Evolutionary conservation across 1,284 basidiomycete species (phyloP).

Genomic region (Fomitopsis palustris): DNA sequence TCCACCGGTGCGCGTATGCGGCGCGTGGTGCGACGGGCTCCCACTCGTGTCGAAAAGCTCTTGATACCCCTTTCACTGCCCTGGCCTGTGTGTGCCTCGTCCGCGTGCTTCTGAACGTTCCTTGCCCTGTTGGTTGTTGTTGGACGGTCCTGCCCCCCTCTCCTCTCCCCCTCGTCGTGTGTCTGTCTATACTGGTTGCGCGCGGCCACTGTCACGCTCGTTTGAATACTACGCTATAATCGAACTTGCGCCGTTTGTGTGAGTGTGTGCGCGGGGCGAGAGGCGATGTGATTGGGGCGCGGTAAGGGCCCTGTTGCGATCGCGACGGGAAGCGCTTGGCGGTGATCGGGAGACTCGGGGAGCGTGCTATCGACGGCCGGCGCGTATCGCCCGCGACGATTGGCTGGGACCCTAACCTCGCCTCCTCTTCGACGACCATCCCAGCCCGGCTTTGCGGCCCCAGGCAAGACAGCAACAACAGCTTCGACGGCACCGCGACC

Average conservation of each 20-base stretch:
- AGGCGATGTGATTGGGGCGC: not conserved
- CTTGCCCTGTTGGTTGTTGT: slow-evolving; percentile 23
- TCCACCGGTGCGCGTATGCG: not conserved
- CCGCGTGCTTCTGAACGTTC: slow-evolving; percentile 17
- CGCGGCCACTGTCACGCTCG: slow-evolving; percentile 21
- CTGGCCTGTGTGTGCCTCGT: slow-evolving; percentile 4
- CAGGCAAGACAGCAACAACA: not conserved
- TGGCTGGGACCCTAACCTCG: not conserved
- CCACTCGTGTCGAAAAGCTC: slow-evolving; percentile 10
- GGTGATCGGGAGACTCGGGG: not conserved
- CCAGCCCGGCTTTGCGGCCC: not conserved
- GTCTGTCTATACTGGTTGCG: slow-evolving; percentile 19
- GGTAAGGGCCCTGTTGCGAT: not conserved
- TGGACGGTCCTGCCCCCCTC: slow-evolving; percentile 14
- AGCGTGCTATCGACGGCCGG: not conserved
- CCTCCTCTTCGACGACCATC: not conserved
- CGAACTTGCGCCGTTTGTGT: not conserved
- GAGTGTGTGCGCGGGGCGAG: not conserved
- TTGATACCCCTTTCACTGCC: slow-evolving; percentile 20
- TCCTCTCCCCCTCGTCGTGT: slow-evolving; percentile 3
- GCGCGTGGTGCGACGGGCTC: not conserved
- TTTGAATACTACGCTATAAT: slow-evolving; percentile 20
- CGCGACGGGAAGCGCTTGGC: not conserved
- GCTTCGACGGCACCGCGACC: too few species aligned
- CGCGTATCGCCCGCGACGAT: not conserved